A percentile compares a stretch with the other conserved stretches of the same genome.
These are phyloP conservation scores for Solanum virginianum DNA, from an alignment of 257 asterid genomes.

Conservation along the genomic window DNA sequence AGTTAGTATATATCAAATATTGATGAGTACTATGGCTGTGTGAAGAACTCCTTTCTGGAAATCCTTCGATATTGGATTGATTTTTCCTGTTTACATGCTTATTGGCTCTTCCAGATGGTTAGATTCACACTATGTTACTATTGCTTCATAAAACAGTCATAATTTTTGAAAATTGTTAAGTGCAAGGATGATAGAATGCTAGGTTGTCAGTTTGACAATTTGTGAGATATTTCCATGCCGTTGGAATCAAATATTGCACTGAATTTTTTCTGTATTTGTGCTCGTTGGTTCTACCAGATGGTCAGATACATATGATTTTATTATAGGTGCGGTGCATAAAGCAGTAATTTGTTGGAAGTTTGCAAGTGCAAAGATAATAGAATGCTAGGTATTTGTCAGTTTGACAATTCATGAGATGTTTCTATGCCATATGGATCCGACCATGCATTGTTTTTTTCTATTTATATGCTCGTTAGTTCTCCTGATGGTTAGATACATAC, in stretches of 20 bases:
- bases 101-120: background rate
- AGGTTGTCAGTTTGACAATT: background rate
- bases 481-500: background rate
- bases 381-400: background rate
- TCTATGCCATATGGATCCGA: background rate
- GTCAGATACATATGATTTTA: background rate
- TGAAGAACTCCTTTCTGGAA: background rate
- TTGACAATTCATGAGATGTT: background rate
- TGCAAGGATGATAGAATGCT: background rate
- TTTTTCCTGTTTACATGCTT: background rate
- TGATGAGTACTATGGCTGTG: background rate
- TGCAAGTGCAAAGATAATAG: background rate
- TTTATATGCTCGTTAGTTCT: background rate
- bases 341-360: background rate
- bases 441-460: background rate
- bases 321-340: background rate
- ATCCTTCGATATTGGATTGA: background rate
- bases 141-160: background rate
- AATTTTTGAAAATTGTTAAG: background rate
- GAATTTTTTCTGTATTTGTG: background rate
- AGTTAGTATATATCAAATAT: background rate
- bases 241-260: background rate
- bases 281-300: background rate
- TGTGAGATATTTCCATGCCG: background rate
- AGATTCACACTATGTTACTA: background rate